A percentile compares a stretch with the other conserved stretches of the same genome.
phyloP scores from a whole-genome alignment of 179 eudicot species.

The Spinacia oleracea region DNA sequence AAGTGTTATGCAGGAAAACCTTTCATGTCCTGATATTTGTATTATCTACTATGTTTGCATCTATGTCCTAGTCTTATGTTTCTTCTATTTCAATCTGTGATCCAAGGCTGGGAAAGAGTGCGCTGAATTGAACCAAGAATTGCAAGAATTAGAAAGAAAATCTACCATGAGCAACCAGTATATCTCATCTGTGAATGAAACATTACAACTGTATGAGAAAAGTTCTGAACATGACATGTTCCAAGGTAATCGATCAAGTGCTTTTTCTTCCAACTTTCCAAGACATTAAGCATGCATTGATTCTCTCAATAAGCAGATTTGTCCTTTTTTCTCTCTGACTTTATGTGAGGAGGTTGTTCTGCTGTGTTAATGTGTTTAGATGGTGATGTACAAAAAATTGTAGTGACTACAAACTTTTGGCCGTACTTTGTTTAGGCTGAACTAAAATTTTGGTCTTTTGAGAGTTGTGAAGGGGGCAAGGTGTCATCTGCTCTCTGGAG shows the following conservation, averaged over 20 bases:
- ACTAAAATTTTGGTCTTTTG: too few relatives aligned
- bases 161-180: conserved; percentile 40
- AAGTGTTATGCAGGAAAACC: neutral
- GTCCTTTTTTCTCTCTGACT: neutral
- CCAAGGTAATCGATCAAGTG: conserved; percentile 48
- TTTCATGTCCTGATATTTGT: neutral
- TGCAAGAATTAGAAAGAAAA: conserved; percentile 49
- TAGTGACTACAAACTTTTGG: neutral
- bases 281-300: conserved; percentile 6
- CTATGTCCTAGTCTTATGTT: conserved; percentile 6
- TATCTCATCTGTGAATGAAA: conserved; percentile 56
- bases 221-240: conserved; percentile 44
- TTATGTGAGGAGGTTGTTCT: neutral
- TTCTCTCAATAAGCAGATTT: neutral
- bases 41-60: neutral
- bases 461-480: too few relatives aligned
- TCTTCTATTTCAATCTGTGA: neutral
- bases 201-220: conserved; percentile 53
- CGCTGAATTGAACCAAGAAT: conserved; percentile 55
- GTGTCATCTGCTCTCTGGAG: neutral
- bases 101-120: conserved; percentile 65
- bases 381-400: neutral
- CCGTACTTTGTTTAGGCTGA: neutral
- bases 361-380: conserved; percentile 2
- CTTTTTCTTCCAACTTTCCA: neutral